A percentile compares a stretch with the other conserved stretches of the same genome.
Evolutionary conservation across 1,284 basidiomycete species (phyloP).

Genomic region (Psilocybe mexicana): DNA sequence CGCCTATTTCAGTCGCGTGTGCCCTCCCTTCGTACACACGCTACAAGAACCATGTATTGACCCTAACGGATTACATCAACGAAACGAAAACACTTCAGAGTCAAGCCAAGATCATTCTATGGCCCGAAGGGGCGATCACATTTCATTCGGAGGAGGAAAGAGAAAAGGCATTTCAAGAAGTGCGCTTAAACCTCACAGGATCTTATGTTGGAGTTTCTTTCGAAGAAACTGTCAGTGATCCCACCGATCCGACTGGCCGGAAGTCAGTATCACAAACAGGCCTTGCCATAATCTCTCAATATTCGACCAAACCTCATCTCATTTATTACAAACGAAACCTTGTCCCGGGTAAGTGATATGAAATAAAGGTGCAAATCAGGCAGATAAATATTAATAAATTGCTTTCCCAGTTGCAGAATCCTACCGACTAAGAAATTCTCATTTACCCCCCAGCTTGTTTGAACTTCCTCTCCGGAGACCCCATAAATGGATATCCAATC

Average conservation of each 20-base stretch:
- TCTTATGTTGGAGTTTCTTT: slow-evolving; percentile 67
- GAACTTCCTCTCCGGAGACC: slow-evolving; percentile 44
- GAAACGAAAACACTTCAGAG: slow-evolving; percentile 50
- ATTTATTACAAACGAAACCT: slow-evolving; percentile 74
- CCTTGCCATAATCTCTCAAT: slow-evolving; percentile 56
- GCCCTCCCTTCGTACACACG: slow-evolving; percentile 50
- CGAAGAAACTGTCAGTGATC: slow-evolving; percentile 49
- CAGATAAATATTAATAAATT: neutral
- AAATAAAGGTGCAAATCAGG: neutral
- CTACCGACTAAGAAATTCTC: slow-evolving; percentile 54
- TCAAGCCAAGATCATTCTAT: slow-evolving; percentile 61
- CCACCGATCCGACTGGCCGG: slow-evolving; percentile 33
- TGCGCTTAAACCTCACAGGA: slow-evolving; percentile 37
- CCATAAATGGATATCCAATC: slow-evolving; percentile 34
- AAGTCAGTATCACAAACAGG: slow-evolving; percentile 57
- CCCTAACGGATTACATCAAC: slow-evolving; percentile 58
- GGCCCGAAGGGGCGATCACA: slow-evolving; percentile 75
- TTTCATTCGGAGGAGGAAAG: slow-evolving; percentile 55
- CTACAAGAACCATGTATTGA: slow-evolving; percentile 39
- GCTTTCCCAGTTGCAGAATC: slow-evolving; percentile 65
- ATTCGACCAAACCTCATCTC: slow-evolving; percentile 42
- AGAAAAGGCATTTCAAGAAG: slow-evolving; percentile 45
- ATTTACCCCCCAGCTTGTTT: slow-evolving; percentile 48
- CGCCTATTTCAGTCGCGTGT: slow-evolving; percentile 64
- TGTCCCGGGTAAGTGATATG: slow-evolving; percentile 62